phyloP scores from a whole-genome alignment of 495 filamentous ascomycete species.

The Tuber indicum region DNA sequence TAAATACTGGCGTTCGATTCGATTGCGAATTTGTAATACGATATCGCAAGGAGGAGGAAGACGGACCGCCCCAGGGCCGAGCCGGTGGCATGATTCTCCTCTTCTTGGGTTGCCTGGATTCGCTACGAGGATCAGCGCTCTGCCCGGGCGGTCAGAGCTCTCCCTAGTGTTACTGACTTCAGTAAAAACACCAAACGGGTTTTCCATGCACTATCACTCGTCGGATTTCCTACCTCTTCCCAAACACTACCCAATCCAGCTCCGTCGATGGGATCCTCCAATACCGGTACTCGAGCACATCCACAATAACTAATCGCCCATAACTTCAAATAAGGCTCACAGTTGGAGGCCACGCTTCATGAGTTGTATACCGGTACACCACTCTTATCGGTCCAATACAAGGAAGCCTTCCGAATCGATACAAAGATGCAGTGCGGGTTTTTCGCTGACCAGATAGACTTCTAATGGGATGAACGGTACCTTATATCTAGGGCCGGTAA shows the following conservation, averaged over 20 bases:
- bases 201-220: constrained; percentile 1
- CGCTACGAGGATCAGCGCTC: not conserved
- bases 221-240: not conserved
- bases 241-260: not conserved
- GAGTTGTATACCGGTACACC: not conserved
- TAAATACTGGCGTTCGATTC: not conserved
- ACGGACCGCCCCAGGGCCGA: not conserved
- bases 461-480: not conserved
- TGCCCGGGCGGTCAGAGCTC: not conserved
- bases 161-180: not conserved
- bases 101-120: not conserved
- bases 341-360: not conserved
- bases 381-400: not conserved
- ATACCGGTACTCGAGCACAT: not conserved
- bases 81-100: not conserved
- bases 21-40: not conserved
- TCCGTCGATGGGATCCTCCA: not conserved
- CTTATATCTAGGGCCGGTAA: not conserved
- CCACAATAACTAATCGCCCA: not conserved
- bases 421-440: constrained; percentile 2
- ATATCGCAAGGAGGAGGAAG: not conserved
- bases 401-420: not conserved
- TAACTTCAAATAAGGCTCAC: not conserved
- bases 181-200: not conserved
- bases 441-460: not conserved